Evolutionary conservation across 768 basidiomycete genomes (phyloP).

Genomic region (Pleurotus tuoliensis): DNA sequence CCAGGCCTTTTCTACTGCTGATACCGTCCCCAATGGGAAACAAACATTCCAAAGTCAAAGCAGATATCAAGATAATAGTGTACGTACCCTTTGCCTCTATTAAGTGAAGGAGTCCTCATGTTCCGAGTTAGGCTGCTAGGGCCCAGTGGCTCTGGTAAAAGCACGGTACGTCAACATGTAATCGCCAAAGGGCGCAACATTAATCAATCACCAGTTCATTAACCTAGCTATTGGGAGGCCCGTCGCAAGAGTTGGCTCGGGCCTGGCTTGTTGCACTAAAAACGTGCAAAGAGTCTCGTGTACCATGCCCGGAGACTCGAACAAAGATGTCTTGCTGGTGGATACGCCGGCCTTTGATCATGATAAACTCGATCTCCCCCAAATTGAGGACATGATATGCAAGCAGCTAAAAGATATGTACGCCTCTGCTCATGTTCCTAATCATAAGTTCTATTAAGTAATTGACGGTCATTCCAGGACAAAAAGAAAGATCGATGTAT

Average conservation of each 20-base stretch:
- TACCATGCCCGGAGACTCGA: background rate
- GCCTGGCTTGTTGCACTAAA: slow-evolving; percentile 11
- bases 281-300: slow-evolving; percentile 5
- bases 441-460: background rate
- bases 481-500: slow-evolving; percentile 13
- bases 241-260: background rate
- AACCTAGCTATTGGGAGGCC: slow-evolving; percentile 8
- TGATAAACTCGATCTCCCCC: slow-evolving; percentile 4
- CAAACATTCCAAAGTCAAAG: background rate
- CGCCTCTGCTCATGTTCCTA: background rate
- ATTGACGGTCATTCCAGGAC: background rate
- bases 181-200: background rate
- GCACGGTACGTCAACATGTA: background rate
- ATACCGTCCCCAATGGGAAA: background rate
- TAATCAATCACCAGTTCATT: slow-evolving; percentile 10
- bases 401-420: slow-evolving; percentile 10
- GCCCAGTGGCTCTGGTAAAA: background rate
- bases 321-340: slow-evolving; percentile 8
- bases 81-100: background rate
- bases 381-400: slow-evolving; percentile 9
- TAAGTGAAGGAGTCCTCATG: too few species aligned
- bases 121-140: background rate
- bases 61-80: background rate
- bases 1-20: too few species aligned
- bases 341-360: slow-evolving; percentile 18